Evolutionary conservation across 176 grass and related monocot species (phyloP).

Genomic region (Urochloa ruziziensis): DNA sequence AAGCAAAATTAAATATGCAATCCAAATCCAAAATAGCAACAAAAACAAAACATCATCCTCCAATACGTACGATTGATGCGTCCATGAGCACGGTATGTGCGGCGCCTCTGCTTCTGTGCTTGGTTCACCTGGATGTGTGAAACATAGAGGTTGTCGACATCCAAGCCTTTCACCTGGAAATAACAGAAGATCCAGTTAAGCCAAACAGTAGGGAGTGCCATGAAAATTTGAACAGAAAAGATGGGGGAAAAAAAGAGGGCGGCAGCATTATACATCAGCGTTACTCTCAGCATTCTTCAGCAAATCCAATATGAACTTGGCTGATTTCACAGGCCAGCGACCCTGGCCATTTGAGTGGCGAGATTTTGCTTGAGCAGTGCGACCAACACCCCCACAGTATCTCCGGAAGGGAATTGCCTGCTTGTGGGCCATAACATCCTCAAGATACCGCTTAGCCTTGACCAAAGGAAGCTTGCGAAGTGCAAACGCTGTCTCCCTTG

Average conservation of each 20-base stretch:
- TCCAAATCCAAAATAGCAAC: neutral
- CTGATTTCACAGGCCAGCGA: conserved; percentile 80
- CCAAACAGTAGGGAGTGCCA: neutral
- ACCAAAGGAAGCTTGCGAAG: conserved; percentile 55
- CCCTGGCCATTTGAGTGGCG: conserved; percentile 81
- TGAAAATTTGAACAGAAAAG: neutral
- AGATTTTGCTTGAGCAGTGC: conserved; percentile 76
- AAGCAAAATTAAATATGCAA: neutral
- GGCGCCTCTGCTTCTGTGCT: conserved; percentile 67
- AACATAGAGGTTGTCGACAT: conserved; percentile 59
- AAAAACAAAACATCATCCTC: neutral
- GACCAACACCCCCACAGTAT: conserved; percentile 76
- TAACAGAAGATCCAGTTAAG: neutral
- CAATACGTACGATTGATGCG: conserved; percentile 57
- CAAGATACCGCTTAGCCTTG: conserved; percentile 91
- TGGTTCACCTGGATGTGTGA: conserved; percentile 80
- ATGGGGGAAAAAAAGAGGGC: neutral
- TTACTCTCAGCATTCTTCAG: conserved; percentile 92
- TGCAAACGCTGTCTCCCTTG: conserved; percentile 76
- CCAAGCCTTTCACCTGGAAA: conserved; percentile 63
- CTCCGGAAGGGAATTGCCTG: conserved; percentile 89
- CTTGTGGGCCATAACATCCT: conserved; percentile 93
- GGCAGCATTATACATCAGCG: conserved; percentile 39
- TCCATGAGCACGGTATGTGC: conserved; percentile 68
- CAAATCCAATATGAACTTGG: conserved; percentile 71